phyloP scores from a whole-genome alignment of 2,329 filamentous ascomycete genomes.

The Colletotrichum limetticola region DNA sequence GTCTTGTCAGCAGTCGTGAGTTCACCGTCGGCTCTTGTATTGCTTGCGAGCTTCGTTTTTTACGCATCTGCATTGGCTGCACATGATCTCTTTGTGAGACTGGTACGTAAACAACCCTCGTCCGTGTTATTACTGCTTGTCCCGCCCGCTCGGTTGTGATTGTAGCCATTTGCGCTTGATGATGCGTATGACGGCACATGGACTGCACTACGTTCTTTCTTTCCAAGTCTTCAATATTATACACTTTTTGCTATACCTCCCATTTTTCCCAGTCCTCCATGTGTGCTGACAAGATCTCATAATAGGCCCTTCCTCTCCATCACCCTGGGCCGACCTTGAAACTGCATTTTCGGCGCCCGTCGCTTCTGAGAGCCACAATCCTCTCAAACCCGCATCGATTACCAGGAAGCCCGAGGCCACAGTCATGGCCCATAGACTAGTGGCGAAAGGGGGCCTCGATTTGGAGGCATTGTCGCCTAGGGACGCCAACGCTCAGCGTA shows the following conservation, averaged over 20 bases:
- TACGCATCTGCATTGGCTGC: slow-evolving; percentile 34
- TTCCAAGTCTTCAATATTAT: neutral
- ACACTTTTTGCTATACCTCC: neutral
- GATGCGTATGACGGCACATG: neutral
- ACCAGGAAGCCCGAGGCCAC: slow-evolving; percentile 5
- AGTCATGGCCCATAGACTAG: slow-evolving; percentile 60
- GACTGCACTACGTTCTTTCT: neutral
- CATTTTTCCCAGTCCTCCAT: neutral
- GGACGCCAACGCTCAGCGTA: slow-evolving; percentile 71
- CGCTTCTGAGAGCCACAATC: neutral
- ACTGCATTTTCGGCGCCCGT: neutral
- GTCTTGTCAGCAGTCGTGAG: slow-evolving; percentile 43
- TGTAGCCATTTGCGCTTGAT: neutral
- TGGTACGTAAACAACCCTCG: slow-evolving; percentile 39
- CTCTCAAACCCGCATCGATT: slow-evolving; percentile 13
- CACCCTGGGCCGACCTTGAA: slow-evolving; percentile 7
- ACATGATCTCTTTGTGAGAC: slow-evolving; percentile 42
- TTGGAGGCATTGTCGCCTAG: slow-evolving; percentile 73
- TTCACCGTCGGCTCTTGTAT: slow-evolving; percentile 37
- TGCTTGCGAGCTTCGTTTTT: neutral
- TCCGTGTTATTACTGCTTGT: neutral
- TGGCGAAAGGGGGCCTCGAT: slow-evolving; percentile 61
- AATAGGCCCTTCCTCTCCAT: slow-evolving; percentile 13
- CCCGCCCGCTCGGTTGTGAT: neutral
- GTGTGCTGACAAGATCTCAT: slow-evolving; percentile 14